phyloP scores from a whole-genome alignment of 805 yeast genomes.

The Wickerhamiella nectarea region DNA sequence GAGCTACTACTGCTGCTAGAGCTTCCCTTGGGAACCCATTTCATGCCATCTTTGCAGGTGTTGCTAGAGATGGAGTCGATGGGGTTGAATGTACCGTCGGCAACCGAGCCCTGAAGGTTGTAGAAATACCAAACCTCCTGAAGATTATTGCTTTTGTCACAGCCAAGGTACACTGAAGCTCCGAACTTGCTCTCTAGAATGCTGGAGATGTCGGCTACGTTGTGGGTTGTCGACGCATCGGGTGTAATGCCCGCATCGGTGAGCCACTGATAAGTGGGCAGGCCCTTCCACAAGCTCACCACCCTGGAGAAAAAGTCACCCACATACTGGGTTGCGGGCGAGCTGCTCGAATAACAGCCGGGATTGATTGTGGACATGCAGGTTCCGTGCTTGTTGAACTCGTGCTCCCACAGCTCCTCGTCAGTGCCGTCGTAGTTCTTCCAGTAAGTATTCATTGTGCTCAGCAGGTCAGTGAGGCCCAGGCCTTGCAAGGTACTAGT shows the following conservation, averaged over 20 bases:
- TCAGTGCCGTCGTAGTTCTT: conserved; percentile 58
- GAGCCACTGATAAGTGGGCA: conserved; percentile 59
- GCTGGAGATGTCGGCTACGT: conserved; percentile 29
- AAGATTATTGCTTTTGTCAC: conserved; percentile 38
- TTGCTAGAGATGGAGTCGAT: conserved; percentile 39
- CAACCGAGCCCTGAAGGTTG: conserved; percentile 56
- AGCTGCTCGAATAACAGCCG: conserved; percentile 39
- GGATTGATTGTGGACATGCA: conserved; percentile 73
- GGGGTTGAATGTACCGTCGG: conserved; percentile 48
- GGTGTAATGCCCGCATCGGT: conserved; percentile 59
- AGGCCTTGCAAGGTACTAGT: conserved; percentile 32
- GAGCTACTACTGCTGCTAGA: conserved; percentile 26
- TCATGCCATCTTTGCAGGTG: conserved; percentile 63
- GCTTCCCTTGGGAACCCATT: conserved; percentile 50
- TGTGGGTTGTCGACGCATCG: conserved; percentile 40
- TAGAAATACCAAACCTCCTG: conserved; percentile 73
- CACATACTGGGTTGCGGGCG: conserved; percentile 30
- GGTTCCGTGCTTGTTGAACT: conserved; percentile 87
- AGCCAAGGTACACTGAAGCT: conserved; percentile 41
- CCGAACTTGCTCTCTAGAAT: conserved; percentile 30
- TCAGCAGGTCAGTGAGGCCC: conserved; percentile 37
- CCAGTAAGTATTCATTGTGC: conserved; percentile 52
- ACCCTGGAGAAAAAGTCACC: conserved; percentile 56
- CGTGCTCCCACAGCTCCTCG: conserved; percentile 72
- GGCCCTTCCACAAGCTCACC: conserved; percentile 39